Conservation (phyloP, 2,329 filamentous ascomycete species). For the Phoma sp. region DNA sequence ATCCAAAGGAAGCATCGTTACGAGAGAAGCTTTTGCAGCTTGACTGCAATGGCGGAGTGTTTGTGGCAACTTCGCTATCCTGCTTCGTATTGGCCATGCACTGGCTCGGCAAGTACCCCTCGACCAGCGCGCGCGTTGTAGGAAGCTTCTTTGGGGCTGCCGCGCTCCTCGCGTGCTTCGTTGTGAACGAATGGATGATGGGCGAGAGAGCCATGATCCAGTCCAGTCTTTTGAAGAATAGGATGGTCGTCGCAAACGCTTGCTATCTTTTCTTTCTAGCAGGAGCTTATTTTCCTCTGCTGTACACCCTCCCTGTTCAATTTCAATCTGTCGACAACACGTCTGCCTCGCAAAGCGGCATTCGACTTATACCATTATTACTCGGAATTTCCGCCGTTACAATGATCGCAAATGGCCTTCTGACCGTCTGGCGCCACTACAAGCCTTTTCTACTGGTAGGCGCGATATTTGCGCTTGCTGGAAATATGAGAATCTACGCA, state of each 20-base stretch:
- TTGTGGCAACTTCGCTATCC: constrained; percentile 26
- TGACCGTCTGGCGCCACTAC: constrained; percentile 48
- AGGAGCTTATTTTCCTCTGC: constrained; percentile 36
- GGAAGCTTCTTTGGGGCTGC: constrained; percentile 56
- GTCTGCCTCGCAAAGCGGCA: constrained; percentile 34
- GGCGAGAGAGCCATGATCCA: constrained; percentile 37
- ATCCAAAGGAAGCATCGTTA: constrained; percentile 17
- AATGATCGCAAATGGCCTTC: constrained; percentile 31
- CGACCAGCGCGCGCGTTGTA: constrained; percentile 55
- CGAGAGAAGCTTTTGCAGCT: constrained; percentile 30
- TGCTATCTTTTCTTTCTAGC: constrained; percentile 33
- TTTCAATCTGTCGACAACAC: constrained; percentile 36
- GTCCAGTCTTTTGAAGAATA: constrained; percentile 28
- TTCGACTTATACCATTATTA: constrained; percentile 37
- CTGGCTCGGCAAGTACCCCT: constrained; percentile 44
- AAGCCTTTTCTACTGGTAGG: constrained; percentile 50
- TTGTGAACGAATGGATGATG: constrained; percentile 35
- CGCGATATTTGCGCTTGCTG: constrained; percentile 28
- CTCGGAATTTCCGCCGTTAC: constrained; percentile 37
- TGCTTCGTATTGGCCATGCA: constrained; percentile 41
- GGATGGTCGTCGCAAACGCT: constrained; percentile 22
- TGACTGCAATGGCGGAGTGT: constrained; percentile 30
- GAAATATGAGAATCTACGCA: constrained; percentile 38
- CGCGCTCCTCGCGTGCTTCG: constrained; percentile 53
- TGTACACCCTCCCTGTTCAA: constrained; percentile 38